These are phyloP conservation scores for Russula compacta DNA, from an alignment of 768 basidiomycete genomes.

Conservation along the genomic window DNA sequence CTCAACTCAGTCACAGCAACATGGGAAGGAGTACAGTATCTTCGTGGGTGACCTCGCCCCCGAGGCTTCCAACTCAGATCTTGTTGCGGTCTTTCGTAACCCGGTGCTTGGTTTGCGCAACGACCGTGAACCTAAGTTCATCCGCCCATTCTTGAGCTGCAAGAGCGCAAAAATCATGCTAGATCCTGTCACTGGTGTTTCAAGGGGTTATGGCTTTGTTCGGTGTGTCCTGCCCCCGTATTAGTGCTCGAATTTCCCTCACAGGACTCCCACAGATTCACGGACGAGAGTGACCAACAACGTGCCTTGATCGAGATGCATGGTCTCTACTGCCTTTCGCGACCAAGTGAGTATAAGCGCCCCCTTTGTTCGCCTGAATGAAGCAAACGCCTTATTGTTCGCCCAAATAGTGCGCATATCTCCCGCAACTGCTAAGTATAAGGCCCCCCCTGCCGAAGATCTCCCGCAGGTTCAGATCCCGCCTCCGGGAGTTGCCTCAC, in stretches of 20 bases:
- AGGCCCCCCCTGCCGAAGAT: conserved; percentile 37
- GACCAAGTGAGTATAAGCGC: conserved; percentile 57
- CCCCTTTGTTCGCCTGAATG: not conserved
- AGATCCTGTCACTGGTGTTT: conserved; percentile 82
- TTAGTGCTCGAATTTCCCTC: conserved; percentile 11
- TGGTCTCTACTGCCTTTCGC: conserved; percentile 79
- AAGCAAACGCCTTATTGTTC: conserved; percentile 23
- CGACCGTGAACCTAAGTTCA: conserved; percentile 82
- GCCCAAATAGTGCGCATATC: conserved; percentile 70
- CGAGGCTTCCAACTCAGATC: conserved; percentile 89
- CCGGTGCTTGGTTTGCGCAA: conserved; percentile 78
- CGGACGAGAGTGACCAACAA: conserved; percentile 81
- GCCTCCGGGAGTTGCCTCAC: not conserved
- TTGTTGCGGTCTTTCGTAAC: conserved; percentile 89
- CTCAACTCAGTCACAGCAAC: conserved; percentile 41
- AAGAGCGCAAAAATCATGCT: conserved; percentile 96
- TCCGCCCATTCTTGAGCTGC: conserved; percentile 82
- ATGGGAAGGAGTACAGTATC: conserved; percentile 82
- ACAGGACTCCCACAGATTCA: conserved; percentile 47
- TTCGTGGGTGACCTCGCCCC: conserved; percentile 92
- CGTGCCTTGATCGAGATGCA: conserved; percentile 89
- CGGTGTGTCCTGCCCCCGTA: conserved; percentile 39
- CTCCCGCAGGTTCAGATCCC: conserved; percentile 20
- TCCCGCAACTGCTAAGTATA: conserved; percentile 82
- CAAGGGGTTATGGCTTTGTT: conserved; percentile 89